Evolutionary conservation across 179 eudicot species (phyloP).

Genomic region (Corrigiola litoralis): DNA sequence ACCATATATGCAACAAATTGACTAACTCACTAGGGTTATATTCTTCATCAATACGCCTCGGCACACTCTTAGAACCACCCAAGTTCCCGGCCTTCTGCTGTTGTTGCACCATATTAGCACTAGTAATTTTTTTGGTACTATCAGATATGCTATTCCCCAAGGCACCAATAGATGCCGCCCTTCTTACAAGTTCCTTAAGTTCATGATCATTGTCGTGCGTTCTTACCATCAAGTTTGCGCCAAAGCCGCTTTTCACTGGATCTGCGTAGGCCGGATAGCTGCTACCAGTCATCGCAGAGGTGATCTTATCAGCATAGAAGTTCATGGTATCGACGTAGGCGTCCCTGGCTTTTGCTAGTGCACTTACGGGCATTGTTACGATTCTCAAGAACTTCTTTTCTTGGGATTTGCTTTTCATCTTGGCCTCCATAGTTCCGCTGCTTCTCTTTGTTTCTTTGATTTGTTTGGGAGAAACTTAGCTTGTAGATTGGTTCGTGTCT

Average conservation of each 20-base stretch:
- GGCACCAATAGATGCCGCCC: constrained; percentile 38
- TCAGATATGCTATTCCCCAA: constrained; percentile 21
- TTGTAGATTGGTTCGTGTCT: neutral
- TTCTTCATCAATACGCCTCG: constrained; percentile 52
- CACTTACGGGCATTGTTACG: constrained; percentile 43
- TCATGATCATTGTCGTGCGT: constrained; percentile 32
- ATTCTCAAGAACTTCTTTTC: constrained; percentile 31
- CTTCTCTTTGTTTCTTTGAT: no score
- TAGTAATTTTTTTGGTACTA: neutral
- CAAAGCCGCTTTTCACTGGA: constrained; percentile 43
- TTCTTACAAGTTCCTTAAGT: constrained; percentile 38
- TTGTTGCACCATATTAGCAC: neutral
- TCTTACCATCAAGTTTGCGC: constrained; percentile 29
- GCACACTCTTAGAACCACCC: constrained; percentile 16
- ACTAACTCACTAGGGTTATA: constrained; percentile 42
- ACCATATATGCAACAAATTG: no score
- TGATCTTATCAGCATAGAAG: constrained; percentile 19
- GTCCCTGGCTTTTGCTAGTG: constrained; percentile 49
- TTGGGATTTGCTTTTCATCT: constrained; percentile 35
- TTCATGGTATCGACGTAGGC: constrained; percentile 55
- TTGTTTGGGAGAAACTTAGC: neutral
- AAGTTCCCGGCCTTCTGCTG: neutral
- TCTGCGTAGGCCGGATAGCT: constrained; percentile 17
- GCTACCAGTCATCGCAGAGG: constrained; percentile 19
- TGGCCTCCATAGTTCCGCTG: no score